These are phyloP conservation scores for Hypoxylon fuscum DNA, from an alignment of 495 filamentous ascomycete species.

Conservation along the genomic window DNA sequence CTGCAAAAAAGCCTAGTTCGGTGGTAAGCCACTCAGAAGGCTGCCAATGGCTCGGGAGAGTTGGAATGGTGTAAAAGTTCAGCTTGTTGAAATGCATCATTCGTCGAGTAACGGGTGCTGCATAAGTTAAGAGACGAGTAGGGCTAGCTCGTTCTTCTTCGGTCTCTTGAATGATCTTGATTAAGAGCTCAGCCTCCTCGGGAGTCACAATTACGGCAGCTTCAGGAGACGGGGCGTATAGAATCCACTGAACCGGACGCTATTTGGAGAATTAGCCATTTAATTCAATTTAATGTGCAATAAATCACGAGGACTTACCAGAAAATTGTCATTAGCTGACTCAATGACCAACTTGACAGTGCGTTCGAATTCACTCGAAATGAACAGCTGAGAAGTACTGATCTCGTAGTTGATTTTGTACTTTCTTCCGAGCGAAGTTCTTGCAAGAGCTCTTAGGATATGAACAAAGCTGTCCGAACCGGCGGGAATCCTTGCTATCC, in stretches of 20 bases:
- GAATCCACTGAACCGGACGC: constrained; percentile 50
- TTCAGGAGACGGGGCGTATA: constrained; percentile 36
- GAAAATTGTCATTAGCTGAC: constrained; percentile 33
- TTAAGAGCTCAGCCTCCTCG: constrained; percentile 61
- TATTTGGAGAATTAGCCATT: constrained; percentile 11
- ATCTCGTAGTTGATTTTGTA: constrained; percentile 26
- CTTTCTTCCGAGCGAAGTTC: constrained; percentile 42
- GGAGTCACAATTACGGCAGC: constrained; percentile 61
- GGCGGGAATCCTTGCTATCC: constrained; percentile 40
- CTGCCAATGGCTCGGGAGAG: constrained; percentile 48
- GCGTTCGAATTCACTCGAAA: constrained; percentile 46
- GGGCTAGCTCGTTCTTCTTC: constrained; percentile 2
- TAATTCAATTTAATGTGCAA: neutral
- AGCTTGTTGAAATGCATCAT: constrained; percentile 65
- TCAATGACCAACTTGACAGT: constrained; percentile 39
- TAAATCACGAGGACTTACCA: constrained; percentile 23
- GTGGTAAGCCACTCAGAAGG: constrained; percentile 57
- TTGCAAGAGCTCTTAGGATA: constrained; percentile 34
- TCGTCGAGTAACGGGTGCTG: constrained; percentile 59
- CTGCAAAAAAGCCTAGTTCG: constrained; percentile 64
- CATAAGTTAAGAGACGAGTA: constrained; percentile 57
- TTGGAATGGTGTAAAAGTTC: constrained; percentile 56
- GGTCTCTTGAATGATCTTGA: constrained; percentile 50
- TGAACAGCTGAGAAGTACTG: constrained; percentile 40
- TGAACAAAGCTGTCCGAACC: constrained; percentile 31